Evolutionary conservation across 75 land plant genomes (phyloP).

Genomic region (Pinus albicaulis): DNA sequence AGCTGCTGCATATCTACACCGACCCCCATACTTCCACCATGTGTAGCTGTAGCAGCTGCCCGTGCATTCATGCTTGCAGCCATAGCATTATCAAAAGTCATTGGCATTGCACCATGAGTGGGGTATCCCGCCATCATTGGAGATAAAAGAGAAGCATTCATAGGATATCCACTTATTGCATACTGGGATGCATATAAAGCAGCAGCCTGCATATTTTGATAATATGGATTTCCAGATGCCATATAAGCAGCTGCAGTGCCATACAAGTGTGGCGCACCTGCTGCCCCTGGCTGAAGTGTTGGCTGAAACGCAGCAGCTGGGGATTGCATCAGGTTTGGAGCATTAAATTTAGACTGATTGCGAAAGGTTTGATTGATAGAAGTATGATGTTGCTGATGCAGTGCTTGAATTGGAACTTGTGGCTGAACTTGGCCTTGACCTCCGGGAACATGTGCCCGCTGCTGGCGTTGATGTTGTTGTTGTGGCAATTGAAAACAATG

Average conservation of each 20-base stretch:
- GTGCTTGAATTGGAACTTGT: conserved; percentile 16
- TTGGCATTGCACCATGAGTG: conserved; percentile 36
- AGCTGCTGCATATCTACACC: conserved; percentile 48
- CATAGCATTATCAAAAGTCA: conserved; percentile 42
- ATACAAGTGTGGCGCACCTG: conserved; percentile 39
- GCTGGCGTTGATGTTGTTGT: conserved; percentile 13
- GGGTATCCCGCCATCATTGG: conserved; percentile 55
- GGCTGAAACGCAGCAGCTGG: conserved; percentile 44
- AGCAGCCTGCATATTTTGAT: conserved; percentile 45
- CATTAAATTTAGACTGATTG: conserved; percentile 30
- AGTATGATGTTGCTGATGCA: conserved; percentile 12
- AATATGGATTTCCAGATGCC: conserved; percentile 52
- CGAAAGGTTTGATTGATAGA: conserved; percentile 26
- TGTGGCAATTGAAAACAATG: conserved; percentile 24
- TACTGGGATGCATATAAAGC: conserved; percentile 57
- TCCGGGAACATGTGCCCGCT: conserved; percentile 2
- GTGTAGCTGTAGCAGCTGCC: conserved; percentile 34
- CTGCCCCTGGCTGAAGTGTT: conserved; percentile 33
- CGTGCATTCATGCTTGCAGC: conserved; percentile 32
- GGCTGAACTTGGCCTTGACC: conserved; percentile 19
- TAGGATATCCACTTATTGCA: conserved; percentile 59
- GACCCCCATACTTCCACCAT: conserved; percentile 31
- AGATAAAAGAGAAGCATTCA: conserved; percentile 48
- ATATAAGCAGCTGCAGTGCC: conserved; percentile 55
- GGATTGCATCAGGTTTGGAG: conserved; percentile 13